Percentiles rank a stretch among this genome's conserved stretches.
phyloP scores from a whole-genome alignment of 148 eudicot species.

The Amaranthus hypochondriacus region DNA sequence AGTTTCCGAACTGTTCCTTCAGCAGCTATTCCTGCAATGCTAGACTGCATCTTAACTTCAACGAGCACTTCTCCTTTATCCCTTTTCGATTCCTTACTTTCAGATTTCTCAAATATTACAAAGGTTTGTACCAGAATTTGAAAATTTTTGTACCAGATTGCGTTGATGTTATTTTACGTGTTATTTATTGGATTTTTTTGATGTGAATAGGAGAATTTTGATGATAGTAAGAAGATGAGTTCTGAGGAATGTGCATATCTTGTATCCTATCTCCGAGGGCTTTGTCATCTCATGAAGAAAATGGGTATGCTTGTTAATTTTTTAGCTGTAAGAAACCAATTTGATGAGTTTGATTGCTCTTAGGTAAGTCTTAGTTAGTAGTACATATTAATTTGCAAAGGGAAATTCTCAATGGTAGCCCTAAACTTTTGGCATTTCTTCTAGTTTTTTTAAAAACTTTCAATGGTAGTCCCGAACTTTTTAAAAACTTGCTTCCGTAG shows the following conservation, averaged over 20 bases:
- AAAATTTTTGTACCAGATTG: background rate
- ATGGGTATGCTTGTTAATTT: constrained; percentile 38
- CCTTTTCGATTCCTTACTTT: constrained; percentile 50
- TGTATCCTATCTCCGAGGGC: constrained; percentile 49
- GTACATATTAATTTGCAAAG: too few species aligned
- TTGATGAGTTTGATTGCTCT: too few species aligned
- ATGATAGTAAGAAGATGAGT: constrained; percentile 36
- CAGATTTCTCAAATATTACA: constrained; percentile 38
- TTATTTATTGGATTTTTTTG: background rate
- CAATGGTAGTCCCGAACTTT: too few species aligned
- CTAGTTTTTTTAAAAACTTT: too few species aligned
- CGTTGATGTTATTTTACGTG: background rate
- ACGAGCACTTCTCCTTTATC: constrained; percentile 49
- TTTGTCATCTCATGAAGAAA: constrained; percentile 70
- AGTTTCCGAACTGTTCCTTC: constrained; percentile 78
- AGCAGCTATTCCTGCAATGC: constrained; percentile 70
- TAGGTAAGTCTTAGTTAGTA: too few species aligned
- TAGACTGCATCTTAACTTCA: constrained; percentile 71
- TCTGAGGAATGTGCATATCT: constrained; percentile 39
- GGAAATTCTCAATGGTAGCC: too few species aligned
- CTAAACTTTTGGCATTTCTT: too few species aligned
- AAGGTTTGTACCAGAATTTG: constrained; percentile 31
- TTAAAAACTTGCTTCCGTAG: too few species aligned
- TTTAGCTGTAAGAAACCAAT: background rate
- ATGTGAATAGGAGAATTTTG: constrained; percentile 22